Base-by-base conservation (phyloP, 441 rosid genomes). In the Eutrema salsugineum region DNA sequence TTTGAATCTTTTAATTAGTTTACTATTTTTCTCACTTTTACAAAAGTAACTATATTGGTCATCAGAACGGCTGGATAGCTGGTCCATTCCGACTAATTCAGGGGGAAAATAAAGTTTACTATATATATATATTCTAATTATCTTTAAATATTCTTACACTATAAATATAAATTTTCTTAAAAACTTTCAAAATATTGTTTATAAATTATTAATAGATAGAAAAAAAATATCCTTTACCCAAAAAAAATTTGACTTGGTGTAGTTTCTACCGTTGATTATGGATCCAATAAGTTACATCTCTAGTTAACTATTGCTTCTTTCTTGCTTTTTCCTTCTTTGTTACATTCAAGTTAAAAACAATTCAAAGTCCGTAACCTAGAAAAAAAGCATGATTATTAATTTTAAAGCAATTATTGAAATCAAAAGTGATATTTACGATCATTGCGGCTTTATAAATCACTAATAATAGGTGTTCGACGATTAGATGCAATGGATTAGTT, bases 401-500 rank as follows among this genome's bases (percentile, higher is more conserved):
- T 33, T 12, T 1, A 48, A 30, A 49, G 12, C 40, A 32, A 42
- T 11, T 42, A 53, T 28, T 46, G 47, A 47, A 65, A 24, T 17
- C 35, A 11, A 58, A 66, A 73, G 72, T 49, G 54, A 53, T 5
- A 24, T 22, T 38, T 42, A 43, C 49, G 33, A 33, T 42, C 61
- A 75, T 62, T 68, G 42, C 27, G 63, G 69, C 64, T 51, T 33
- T 61, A 61, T 44, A 42, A 28, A 44, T 36, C 57, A 54, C 36
- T 28, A 53, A 36, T 28, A 53, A 36, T 68, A 51, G 48, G 40
- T 68, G 20, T 27, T 47, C 43, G 16, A 64, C 46, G 42, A 44
- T 63, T 46, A 64, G 64, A 68, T 75, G 43, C 74, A 63, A 33
- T 61, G 74, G 24, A 68, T 68, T 68, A 60, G 70, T 55, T 63